Evolutionary conservation across 2,329 filamentous ascomycete species (phyloP).

Genomic region (Xylariaceae sp.): DNA sequence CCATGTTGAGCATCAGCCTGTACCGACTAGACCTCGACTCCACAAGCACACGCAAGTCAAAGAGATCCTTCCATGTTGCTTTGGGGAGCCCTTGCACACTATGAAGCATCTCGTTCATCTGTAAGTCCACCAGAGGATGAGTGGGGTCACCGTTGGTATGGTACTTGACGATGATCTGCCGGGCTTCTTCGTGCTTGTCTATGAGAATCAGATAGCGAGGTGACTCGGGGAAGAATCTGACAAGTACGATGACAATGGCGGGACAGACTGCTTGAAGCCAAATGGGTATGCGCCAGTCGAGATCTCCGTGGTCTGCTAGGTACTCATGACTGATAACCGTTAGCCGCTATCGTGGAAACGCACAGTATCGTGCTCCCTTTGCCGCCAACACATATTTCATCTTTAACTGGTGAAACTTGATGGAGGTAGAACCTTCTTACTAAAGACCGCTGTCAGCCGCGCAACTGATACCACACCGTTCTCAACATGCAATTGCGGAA

Average conservation of each 20-base stretch:
- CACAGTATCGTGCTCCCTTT: no score
- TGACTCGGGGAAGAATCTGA: constrained; percentile 35
- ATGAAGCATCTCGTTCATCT: constrained; percentile 39
- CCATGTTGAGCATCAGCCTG: constrained; percentile 36
- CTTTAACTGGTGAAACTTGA: no score
- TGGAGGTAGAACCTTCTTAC: no score
- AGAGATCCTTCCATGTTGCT: constrained; percentile 34
- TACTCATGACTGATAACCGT: constrained; percentile 20
- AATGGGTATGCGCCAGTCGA: constrained; percentile 33
- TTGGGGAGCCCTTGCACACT: constrained; percentile 31
- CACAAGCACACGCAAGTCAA: constrained; percentile 34
- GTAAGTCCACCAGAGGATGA: constrained; percentile 38
- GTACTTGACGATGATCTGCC: constrained; percentile 36
- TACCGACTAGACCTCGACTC: constrained; percentile 34
- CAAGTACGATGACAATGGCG: constrained; percentile 26
- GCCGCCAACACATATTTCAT: no score
- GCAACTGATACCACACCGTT: no score
- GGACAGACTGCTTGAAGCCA: constrained; percentile 34
- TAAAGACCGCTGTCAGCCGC: no score
- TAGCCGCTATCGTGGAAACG: no score
- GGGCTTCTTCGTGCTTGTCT: constrained; percentile 33
- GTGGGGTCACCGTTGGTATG: constrained; percentile 39
- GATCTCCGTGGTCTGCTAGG: constrained; percentile 22
- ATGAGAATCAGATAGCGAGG: constrained; percentile 33
- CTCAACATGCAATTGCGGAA: no score